These are phyloP conservation scores for Chrysanthemum makinoi DNA, from an alignment of 129 eudicot genomes.

Conservation along the genomic window DNA sequence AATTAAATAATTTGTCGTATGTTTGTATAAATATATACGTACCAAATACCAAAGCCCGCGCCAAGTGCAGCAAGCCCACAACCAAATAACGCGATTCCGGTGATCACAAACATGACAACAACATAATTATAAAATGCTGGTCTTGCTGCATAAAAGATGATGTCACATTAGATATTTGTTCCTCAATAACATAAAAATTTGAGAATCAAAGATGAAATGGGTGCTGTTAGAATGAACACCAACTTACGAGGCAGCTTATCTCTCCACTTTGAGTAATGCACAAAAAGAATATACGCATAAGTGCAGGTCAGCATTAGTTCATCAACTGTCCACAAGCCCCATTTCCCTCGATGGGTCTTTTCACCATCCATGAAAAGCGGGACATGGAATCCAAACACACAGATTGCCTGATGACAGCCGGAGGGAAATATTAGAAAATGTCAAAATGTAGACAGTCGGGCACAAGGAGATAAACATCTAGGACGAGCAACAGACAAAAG, in stretches of 20 bases:
- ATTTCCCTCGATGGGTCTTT: conserved; percentile 48
- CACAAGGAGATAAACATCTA: no score
- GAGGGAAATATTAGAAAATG: background rate
- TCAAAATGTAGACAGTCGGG: no score
- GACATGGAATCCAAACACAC: conserved; percentile 67
- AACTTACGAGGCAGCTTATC: conserved; percentile 80
- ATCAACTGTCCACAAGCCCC: conserved; percentile 61
- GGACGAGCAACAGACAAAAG: background rate
- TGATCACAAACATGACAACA: conserved; percentile 54
- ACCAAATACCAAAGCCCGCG: conserved; percentile 64
- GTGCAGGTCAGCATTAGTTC: conserved; percentile 53
- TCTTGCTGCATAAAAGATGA: conserved; percentile 50
- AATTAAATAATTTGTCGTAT: background rate
- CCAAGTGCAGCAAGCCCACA: conserved; percentile 65
- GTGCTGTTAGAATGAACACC: background rate
- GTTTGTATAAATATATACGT: conserved; percentile 7
- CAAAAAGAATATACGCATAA: conserved; percentile 67
- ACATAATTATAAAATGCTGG: conserved; percentile 81
- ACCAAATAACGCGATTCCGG: conserved; percentile 42
- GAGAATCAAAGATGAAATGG: background rate
- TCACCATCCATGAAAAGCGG: conserved; percentile 52
- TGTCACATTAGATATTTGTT: conserved; percentile 18
- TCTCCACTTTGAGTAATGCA: conserved; percentile 81
- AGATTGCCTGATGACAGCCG: conserved; percentile 46
- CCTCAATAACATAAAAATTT: background rate